phyloP scores from a whole-genome alignment of 164 flowering plant species.

The Aristolochia contorta region DNA sequence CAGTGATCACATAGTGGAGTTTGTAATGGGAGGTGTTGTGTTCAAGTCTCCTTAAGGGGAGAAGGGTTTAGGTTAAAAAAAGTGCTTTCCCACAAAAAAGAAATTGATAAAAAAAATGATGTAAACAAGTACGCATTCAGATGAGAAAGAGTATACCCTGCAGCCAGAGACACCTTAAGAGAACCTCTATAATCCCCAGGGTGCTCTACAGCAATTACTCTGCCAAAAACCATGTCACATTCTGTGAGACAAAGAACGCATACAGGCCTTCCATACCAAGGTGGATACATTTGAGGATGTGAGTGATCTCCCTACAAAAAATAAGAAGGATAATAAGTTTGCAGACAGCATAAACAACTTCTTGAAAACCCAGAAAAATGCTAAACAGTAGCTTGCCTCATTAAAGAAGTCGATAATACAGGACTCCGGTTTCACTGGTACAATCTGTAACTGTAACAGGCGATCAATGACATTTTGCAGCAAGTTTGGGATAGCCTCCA shows the following conservation, averaged over 20 bases:
- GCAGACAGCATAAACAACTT: not conserved
- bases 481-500: constrained; percentile 56
- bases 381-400: constrained; percentile 33
- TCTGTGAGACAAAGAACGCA: constrained; percentile 59
- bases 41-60: too few species aligned
- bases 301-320: constrained; percentile 75
- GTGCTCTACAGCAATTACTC: constrained; percentile 41
- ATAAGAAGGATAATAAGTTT: not conserved
- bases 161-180: constrained; percentile 54
- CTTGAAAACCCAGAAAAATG: not conserved
- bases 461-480: constrained; percentile 63
- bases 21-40: too few species aligned
- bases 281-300: constrained; percentile 58
- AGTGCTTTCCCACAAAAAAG: too few species aligned
- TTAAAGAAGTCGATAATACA: constrained; percentile 66
- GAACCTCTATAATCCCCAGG: constrained; percentile 76
- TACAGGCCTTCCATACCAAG: constrained; percentile 71
- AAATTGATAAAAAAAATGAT: too few species aligned
- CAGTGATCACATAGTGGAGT: too few species aligned
- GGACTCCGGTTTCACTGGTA: constrained; percentile 53
- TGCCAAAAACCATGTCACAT: constrained; percentile 76
- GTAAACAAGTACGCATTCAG: not conserved
- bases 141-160: constrained; percentile 47
- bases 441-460: constrained; percentile 35
- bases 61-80: too few species aligned